Conservation (phyloP, 2,329 filamentous ascomycete genomes). For the Paraphoma chrysanthemicola region DNA sequence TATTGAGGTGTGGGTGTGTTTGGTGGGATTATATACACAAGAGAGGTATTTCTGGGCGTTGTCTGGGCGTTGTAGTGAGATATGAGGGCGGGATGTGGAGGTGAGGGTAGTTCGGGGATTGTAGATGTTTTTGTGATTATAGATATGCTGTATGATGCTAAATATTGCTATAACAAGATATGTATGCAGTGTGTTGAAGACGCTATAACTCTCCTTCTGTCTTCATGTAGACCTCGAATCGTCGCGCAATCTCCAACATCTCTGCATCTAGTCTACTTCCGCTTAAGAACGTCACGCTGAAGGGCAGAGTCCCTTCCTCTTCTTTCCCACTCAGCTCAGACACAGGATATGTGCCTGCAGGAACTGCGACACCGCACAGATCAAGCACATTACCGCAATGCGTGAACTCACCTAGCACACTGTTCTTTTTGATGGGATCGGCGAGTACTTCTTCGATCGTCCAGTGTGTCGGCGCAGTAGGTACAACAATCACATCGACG, state of each 20-base stretch:
- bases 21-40: neutral
- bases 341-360: slow-evolving; percentile 53
- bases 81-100: neutral
- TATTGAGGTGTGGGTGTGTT: neutral
- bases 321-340: slow-evolving; percentile 34
- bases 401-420: slow-evolving; percentile 57
- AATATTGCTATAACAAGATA: neutral
- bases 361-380: slow-evolving; percentile 54
- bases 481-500: slow-evolving; percentile 55
- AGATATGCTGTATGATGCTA: neutral
- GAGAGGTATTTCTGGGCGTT: no score
- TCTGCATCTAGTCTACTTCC: slow-evolving; percentile 48
- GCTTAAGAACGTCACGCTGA: slow-evolving; percentile 51
- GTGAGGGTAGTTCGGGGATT: neutral
- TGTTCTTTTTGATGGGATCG: slow-evolving; percentile 63
- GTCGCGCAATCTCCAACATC: slow-evolving; percentile 49
- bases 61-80: neutral
- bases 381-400: slow-evolving; percentile 69
- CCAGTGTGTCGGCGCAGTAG: slow-evolving; percentile 59
- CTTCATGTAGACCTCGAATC: slow-evolving; percentile 25
- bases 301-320: slow-evolving; percentile 42
- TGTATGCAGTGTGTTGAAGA: no score
- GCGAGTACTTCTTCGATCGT: slow-evolving; percentile 59
- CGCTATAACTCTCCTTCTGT: neutral
- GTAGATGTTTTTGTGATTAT: neutral